phyloP scores from a whole-genome alignment of 768 basidiomycete genomes.

The Lanmaoa pseudosensibilis region DNA sequence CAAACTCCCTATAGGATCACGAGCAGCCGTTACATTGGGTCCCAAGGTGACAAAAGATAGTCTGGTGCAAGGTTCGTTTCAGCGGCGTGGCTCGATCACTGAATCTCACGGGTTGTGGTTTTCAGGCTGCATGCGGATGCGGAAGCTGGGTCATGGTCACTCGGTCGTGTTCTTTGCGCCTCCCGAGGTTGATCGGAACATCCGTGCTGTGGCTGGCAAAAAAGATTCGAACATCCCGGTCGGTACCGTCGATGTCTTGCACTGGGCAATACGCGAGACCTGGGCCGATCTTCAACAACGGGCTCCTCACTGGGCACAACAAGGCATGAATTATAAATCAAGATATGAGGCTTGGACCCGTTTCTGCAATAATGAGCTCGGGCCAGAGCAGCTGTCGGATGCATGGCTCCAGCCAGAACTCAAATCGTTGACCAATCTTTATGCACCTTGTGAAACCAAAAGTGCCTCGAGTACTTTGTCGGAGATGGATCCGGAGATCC shows the following conservation, averaged over 20 bases:
- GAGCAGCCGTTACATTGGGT: slow-evolving; percentile 13
- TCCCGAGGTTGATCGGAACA: slow-evolving; percentile 36
- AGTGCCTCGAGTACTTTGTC: neutral
- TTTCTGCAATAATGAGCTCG: neutral
- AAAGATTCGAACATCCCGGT: neutral
- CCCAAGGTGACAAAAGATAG: slow-evolving; percentile 38
- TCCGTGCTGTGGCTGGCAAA: slow-evolving; percentile 29
- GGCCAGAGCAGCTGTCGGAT: neutral
- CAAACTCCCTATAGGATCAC: slow-evolving; percentile 28
- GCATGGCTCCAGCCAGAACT: slow-evolving; percentile 41
- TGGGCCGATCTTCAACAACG: slow-evolving; percentile 19
- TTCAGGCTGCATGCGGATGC: slow-evolving; percentile 53
- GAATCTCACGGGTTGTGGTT: neutral
- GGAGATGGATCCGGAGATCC: neutral
- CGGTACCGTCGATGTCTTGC: slow-evolving; percentile 33
- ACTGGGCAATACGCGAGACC: slow-evolving; percentile 46
- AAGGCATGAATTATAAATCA: slow-evolving; percentile 21
- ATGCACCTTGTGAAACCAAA: slow-evolving; percentile 7
- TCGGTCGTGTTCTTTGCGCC: slow-evolving; percentile 48
- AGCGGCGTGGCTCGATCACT: neutral
- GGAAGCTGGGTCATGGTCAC: slow-evolving; percentile 46
- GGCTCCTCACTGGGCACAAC: slow-evolving; percentile 11
- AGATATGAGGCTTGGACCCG: slow-evolving; percentile 14
- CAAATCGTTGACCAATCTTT: slow-evolving; percentile 37
- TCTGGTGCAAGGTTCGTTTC: slow-evolving; percentile 32